Percentiles rank a stretch among this genome's conserved stretches.
Evolutionary conservation across 164 flowering plant genomes (phyloP).

Genomic region (Paratinospora sagittata): DNA sequence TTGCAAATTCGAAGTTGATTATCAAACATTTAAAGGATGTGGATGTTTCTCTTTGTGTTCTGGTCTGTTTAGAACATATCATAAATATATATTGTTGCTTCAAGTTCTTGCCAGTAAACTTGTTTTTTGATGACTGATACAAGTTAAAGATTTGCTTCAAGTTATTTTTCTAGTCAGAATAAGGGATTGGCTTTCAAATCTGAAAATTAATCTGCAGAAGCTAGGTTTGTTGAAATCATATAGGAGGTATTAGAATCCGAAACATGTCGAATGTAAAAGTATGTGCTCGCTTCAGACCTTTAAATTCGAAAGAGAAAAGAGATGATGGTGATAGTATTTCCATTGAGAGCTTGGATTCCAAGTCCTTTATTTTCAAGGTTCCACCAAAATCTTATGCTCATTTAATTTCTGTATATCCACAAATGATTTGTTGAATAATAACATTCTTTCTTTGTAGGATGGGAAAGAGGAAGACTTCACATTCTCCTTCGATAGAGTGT

Average conservation of each 20-base stretch:
- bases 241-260: slow-evolving; percentile 1
- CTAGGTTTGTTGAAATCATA: not conserved
- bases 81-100: not conserved
- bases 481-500: slow-evolving; percentile 65
- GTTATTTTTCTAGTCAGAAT: not conserved
- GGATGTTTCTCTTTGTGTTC: not conserved
- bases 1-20: not conserved
- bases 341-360: slow-evolving; percentile 40
- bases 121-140: not conserved
- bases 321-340: slow-evolving; percentile 44
- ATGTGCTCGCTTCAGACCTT: no score
- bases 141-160: no score
- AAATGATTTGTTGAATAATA: not conserved
- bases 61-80: not conserved
- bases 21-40: not conserved
- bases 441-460: slow-evolving; percentile 38
- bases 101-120: not conserved
- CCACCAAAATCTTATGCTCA: not conserved
- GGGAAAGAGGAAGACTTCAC: slow-evolving; percentile 56
- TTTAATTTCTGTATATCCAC: not conserved
- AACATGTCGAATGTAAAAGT: slow-evolving; percentile 54
- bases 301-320: no score
- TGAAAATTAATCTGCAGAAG: not conserved
- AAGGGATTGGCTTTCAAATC: slow-evolving; percentile 2
- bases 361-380: slow-evolving; percentile 63